These are phyloP conservation scores for Wickerhamiella brachini DNA, from an alignment of 805 yeast genomes.

Conservation along the genomic window DNA sequence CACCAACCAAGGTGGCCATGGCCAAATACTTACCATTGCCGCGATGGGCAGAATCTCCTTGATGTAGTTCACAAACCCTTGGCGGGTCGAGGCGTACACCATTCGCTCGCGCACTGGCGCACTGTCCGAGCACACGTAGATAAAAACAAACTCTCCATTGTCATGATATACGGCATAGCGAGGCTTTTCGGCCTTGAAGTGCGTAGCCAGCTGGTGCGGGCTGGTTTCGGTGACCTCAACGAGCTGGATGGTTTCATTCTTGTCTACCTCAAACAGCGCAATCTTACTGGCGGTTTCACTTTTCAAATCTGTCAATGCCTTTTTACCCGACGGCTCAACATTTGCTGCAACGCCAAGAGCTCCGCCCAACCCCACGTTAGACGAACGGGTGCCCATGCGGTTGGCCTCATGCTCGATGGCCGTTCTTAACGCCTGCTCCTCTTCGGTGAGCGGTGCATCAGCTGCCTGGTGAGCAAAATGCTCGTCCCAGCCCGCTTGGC, in stretches of 20 bases:
- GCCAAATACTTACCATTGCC: constrained; percentile 5
- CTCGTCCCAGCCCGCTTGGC: constrained; percentile 34
- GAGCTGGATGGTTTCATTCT: constrained; percentile 35
- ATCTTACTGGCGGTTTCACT: constrained; percentile 10
- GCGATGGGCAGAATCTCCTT: constrained; percentile 6
- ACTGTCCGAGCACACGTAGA: constrained; percentile 82
- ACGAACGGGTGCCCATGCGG: constrained; percentile 22
- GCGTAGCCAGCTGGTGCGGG: constrained; percentile 20
- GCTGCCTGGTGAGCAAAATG: constrained; percentile 27
- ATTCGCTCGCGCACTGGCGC: constrained; percentile 82
- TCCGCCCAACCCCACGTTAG: constrained; percentile 14
- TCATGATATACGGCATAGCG: constrained; percentile 34
- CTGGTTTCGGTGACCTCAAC: constrained; percentile 19
- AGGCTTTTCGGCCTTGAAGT: constrained; percentile 33
- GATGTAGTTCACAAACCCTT: constrained; percentile 20
- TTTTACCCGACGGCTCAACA: constrained; percentile 12
- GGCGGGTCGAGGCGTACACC: constrained; percentile 73
- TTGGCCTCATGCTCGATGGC: constrained; percentile 33
- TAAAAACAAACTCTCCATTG: constrained; percentile 35
- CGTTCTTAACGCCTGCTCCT: constrained; percentile 38
- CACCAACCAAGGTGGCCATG: too few relatives aligned
- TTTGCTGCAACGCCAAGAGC: constrained; percentile 13
- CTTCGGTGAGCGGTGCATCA: constrained; percentile 40
- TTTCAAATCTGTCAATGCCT: constrained; percentile 15
- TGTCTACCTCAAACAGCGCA: constrained; percentile 37